Percentiles rank a stretch among this genome's conserved stretches.
phyloP scores from a whole-genome alignment of 2,329 filamentous ascomycete species.

The Tricladium varicosporioides region DNA sequence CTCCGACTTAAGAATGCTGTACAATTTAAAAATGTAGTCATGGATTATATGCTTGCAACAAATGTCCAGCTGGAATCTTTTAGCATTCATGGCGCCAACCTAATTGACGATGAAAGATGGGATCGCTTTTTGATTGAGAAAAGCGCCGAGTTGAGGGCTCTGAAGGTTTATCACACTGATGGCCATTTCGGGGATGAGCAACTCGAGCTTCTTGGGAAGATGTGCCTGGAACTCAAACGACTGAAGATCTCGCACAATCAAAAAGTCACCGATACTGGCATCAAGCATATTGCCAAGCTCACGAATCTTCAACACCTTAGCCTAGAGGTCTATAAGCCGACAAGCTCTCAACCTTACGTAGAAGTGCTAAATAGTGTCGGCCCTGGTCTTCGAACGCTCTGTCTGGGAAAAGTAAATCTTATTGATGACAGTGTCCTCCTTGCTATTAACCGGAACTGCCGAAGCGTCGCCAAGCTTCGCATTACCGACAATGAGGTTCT shows the following conservation, averaged over 20 bases:
- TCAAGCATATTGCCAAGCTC: constrained; percentile 63
- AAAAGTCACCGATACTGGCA: constrained; percentile 62
- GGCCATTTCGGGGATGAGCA: constrained; percentile 74
- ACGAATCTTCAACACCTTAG: constrained; percentile 70
- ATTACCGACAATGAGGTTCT: constrained; percentile 74
- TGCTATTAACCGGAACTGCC: constrained; percentile 69
- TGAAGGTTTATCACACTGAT: constrained; percentile 84
- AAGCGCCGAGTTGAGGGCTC: constrained; percentile 60
- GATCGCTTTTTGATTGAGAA: constrained; percentile 63
- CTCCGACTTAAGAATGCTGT: constrained; percentile 82
- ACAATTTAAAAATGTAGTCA: constrained; percentile 82
- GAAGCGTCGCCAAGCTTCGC: constrained; percentile 70
- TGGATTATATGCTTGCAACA: constrained; percentile 77
- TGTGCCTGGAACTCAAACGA: constrained; percentile 67
- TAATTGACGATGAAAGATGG: constrained; percentile 78
- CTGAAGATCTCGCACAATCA: constrained; percentile 84
- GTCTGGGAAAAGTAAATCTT: constrained; percentile 65
- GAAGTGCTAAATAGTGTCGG: constrained; percentile 63
- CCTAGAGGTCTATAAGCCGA: constrained; percentile 60
- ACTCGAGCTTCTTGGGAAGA: constrained; percentile 56
- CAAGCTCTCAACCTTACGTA: constrained; percentile 55
- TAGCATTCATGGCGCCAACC: constrained; percentile 80
- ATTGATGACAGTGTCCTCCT: constrained; percentile 69
- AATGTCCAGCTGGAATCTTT: constrained; percentile 68
- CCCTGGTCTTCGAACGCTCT: constrained; percentile 69